A percentile compares a stretch with the other conserved stretches of the same genome.
phyloP scores from a whole-genome alignment of 2,329 filamentous ascomycete species.

The Xylariaceae sp. region DNA sequence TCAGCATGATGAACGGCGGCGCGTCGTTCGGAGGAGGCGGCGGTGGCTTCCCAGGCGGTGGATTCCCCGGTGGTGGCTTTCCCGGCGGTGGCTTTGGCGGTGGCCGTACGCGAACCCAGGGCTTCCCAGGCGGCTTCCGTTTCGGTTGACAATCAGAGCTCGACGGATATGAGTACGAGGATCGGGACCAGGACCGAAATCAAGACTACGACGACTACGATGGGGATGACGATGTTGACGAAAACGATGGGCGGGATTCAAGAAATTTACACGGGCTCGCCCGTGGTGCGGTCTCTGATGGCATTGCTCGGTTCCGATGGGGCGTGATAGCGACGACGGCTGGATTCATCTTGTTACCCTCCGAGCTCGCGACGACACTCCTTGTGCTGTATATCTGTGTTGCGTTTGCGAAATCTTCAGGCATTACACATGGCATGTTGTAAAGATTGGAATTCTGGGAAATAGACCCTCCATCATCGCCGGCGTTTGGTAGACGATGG shows the following conservation, averaged over 20 bases:
- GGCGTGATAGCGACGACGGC: constrained; percentile 27
- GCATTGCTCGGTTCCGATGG: constrained; percentile 30
- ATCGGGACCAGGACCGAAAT: constrained; percentile 29
- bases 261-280: constrained; percentile 14
- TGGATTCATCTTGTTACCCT: constrained; percentile 32
- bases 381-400: constrained; percentile 33
- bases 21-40: constrained; percentile 53
- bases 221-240: constrained; percentile 28
- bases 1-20: constrained; percentile 75
- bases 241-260: constrained; percentile 16
- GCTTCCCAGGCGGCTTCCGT: constrained; percentile 52
- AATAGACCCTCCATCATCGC: constrained; percentile 31
- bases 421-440: constrained; percentile 28
- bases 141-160: constrained; percentile 48
- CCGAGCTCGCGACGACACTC: constrained; percentile 30
- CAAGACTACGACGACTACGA: constrained; percentile 34
- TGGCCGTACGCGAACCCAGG: constrained; percentile 15
- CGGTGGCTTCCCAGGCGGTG: constrained; percentile 48
- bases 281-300: constrained; percentile 21
- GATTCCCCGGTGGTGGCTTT: constrained; percentile 37
- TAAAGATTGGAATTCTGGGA: constrained; percentile 26
- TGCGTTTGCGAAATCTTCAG: constrained; percentile 29
- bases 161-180: constrained; percentile 32
- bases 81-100: constrained; percentile 42
- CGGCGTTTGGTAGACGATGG: constrained; percentile 27